Evolutionary conservation across 306 rosid genomes (phyloP), one percentile per base, ranked within the genome.

Genomic region (Vigna trinervia): DNA sequence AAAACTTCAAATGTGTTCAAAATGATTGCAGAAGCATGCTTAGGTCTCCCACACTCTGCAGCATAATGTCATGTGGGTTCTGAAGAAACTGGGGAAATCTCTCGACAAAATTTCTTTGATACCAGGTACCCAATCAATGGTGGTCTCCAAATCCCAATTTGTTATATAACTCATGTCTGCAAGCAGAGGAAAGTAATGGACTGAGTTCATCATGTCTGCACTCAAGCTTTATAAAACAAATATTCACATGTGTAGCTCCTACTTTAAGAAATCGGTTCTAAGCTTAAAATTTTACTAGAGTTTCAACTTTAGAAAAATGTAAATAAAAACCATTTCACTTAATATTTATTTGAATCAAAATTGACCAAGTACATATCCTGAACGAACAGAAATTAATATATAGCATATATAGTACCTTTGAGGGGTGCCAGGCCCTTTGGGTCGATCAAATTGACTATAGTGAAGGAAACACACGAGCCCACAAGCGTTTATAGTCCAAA

Each of bases 71-170:
- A 5, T 85, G 4, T 8, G 68, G 85, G 12, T 88, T 81, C 85
- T 79, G 5, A 88, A 1, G 79, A 90, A 86, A 47, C 71, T 79
- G 0, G 90, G 90, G 2, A 88, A 6, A 41, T 88, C 92, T 20
- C 30, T 83, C 14, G 83, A 10, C 9, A 84, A 59, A 10, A 90
- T 77, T 3, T 58, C 83, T 69, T 75, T 86, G 26, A 75, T 30
- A 8, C 78, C 70, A 28, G 70, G 69, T 30, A 74, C 2, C 60
- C 70, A 74, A 45, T 75, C n/a, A 1, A 62, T 75, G 52, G 52
- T 3, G 5, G 61, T 63, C 52, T 48, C 72, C 30, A 63, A 75
- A 48, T 62, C 50, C 15, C 34, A 0, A 32, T 32, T 32, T 32
- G 5, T 32, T 4, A 32, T 32, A 4, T 32, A 17, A 75, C 62